Base-by-base conservation (phyloP, 371 early-diverging fungal species). In the Lichtheimia corymbifera region DNA sequence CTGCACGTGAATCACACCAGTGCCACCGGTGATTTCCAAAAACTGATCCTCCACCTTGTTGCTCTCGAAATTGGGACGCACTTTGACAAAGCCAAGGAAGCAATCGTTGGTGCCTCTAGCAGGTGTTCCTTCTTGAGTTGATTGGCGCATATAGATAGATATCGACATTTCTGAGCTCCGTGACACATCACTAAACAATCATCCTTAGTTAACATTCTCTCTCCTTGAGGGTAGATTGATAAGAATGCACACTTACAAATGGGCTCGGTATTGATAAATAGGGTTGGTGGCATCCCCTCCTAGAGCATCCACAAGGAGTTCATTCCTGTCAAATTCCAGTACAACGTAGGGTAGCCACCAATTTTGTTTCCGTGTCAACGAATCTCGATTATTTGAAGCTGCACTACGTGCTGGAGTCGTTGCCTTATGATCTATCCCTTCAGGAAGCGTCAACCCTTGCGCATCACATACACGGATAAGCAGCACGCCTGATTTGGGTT, bases 321-420 rank as follows among this genome's bases (percentile, higher is more conserved):
- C 95, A 72, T 95, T 94, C 85, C 93, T 93, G 78, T 96, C 97
- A 65, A 95, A 95, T 78, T 95, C 95, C 27, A 95, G 73, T 9
- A 96, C 94, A 18, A 88, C 88, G 65, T 94, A 96, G 4, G 94
- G 96, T 24, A 93, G 65, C 86, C 88, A 88, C 81, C 91, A 87
- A 40, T 81, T 77, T 28, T 86, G 87, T 66, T 88, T 91, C 64
- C 88, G 85, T 64, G 82, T 85, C 14, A 87, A 77, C 12, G 89
- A 88, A 59, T 91, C 89, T 64, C 87, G 84, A 62, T 83, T 86
- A n/a, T 24, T 53, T 30, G 28, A 3, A 30, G 30, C 18, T 53
- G 35, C n/a, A 41, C 49, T 45, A 59, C 72, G 58, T 22, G 24
- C 17, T 12, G 58, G 40, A 22, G 53, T 63, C 49, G 45, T 59